Conservation (phyloP, 192 early-diverging fungal genomes). For the Chytriomyces hyalinus region DNA sequence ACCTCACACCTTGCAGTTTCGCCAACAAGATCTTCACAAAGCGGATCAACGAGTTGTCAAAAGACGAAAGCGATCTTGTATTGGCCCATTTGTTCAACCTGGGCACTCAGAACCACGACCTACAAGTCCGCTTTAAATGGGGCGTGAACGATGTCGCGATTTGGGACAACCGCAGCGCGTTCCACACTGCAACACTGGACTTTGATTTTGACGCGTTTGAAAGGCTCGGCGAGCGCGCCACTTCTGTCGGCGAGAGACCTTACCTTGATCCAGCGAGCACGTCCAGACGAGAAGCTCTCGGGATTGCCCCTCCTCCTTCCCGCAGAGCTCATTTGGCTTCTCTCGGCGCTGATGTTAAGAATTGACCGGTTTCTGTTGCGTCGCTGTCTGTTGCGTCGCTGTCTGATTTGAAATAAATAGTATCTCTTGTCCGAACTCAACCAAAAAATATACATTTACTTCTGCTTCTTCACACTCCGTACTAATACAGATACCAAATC, state of each 20-base stretch:
- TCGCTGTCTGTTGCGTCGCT: not conserved
- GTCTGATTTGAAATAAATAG: not conserved
- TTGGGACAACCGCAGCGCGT: conserved; percentile 53
- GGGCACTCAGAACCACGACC: conserved; percentile 56
- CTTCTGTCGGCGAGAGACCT: conserved; percentile 49
- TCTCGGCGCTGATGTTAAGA: not conserved
- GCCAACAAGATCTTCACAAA: conserved; percentile 66
- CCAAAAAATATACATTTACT: too few relatives aligned
- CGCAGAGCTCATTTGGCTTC: conserved; percentile 23
- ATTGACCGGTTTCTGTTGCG: not conserved
- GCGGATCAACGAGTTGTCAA: conserved; percentile 57
- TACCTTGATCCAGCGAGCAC: conserved; percentile 40
- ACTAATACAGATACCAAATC: too few relatives aligned
- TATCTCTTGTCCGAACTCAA: not conserved
- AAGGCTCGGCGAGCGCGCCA: conserved; percentile 47
- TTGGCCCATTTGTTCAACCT: conserved; percentile 64
- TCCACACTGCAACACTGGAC: conserved; percentile 45
- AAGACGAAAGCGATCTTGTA: conserved; percentile 61
- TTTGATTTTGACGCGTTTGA: conserved; percentile 38
- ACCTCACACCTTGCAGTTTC: conserved; percentile 19
- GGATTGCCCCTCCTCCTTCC: conserved; percentile 21
- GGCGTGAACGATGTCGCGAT: conserved; percentile 51
- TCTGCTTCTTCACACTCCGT: too few relatives aligned
- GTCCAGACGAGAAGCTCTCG: conserved; percentile 30
- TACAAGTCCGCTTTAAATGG: conserved; percentile 60